A percentile compares a stretch with the other conserved stretches of the same genome.
Evolutionary conservation across 2,329 filamentous ascomycete species (phyloP).

Genomic region (Plectosphaerella cucumerina): DNA sequence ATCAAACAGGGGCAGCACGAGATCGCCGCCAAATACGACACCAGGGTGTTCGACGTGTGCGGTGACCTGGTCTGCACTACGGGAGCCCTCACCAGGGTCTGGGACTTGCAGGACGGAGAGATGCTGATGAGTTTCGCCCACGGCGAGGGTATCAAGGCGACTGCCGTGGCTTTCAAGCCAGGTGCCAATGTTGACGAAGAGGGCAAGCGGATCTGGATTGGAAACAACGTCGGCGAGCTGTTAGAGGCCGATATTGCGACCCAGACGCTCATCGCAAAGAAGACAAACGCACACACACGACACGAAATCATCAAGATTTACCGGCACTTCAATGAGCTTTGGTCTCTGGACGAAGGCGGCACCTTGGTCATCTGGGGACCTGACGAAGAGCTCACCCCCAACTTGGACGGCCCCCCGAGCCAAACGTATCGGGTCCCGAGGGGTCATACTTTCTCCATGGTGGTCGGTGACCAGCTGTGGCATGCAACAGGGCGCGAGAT

Average conservation of each 20-base stretch:
- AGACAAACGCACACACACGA: slow-evolving; percentile 69
- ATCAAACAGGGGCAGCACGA: slow-evolving; percentile 69
- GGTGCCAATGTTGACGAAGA: slow-evolving; percentile 73
- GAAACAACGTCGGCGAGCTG: slow-evolving; percentile 82
- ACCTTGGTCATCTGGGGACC: slow-evolving; percentile 84
- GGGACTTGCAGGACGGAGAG: slow-evolving; percentile 80
- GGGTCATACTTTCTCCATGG: slow-evolving; percentile 83
- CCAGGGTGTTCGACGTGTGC: slow-evolving; percentile 80
- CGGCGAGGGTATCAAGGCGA: slow-evolving; percentile 78
- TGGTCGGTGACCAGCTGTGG: slow-evolving; percentile 84
- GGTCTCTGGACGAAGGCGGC: slow-evolving; percentile 89
- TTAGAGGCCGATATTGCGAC: slow-evolving; percentile 80
- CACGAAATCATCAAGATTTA: slow-evolving; percentile 81
- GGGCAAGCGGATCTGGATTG: slow-evolving; percentile 80
- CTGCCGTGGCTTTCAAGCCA: slow-evolving; percentile 82
- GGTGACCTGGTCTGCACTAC: slow-evolving; percentile 84
- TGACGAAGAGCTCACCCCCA: slow-evolving; percentile 67
- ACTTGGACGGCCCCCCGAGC: slow-evolving; percentile 64
- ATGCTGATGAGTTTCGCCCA: slow-evolving; percentile 76
- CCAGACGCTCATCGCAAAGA: slow-evolving; percentile 65
- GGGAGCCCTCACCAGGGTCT: slow-evolving; percentile 81
- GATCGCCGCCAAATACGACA: slow-evolving; percentile 82
- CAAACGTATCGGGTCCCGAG: slow-evolving; percentile 74
- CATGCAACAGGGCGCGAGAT: slow-evolving; percentile 84
- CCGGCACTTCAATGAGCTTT: slow-evolving; percentile 82